Conservation (phyloP, 108 stramenopile genomes). For the Cylindrotheca fusiformis region DNA sequence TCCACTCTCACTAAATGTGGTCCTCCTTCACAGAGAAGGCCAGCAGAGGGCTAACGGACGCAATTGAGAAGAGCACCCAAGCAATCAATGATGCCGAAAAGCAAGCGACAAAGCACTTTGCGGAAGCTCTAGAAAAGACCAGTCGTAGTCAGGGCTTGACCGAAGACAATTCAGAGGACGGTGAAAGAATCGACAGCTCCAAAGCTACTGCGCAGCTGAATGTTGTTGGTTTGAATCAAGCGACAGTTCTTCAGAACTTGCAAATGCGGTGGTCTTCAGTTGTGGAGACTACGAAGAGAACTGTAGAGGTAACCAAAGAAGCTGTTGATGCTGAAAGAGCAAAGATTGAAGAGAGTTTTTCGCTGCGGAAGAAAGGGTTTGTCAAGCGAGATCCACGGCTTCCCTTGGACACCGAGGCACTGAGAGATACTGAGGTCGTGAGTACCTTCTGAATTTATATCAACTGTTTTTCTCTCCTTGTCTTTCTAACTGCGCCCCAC, state of each 20-base stretch:
- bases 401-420: constrained; percentile 66
- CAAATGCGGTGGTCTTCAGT: constrained; percentile 41
- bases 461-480: too few relatives aligned
- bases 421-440: constrained; percentile 81
- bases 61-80: constrained; percentile 47
- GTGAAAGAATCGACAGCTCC: background rate
- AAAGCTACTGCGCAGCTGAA: background rate
- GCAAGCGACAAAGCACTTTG: constrained; percentile 13
- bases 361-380: constrained; percentile 11
- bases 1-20: too few relatives aligned
- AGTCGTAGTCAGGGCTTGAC: constrained; percentile 16
- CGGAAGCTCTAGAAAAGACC: constrained; percentile 44
- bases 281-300: constrained; percentile 32
- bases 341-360: constrained; percentile 26
- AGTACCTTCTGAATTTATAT: too few relatives aligned
- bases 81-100: constrained; percentile 24
- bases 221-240: constrained; percentile 2
- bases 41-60: constrained; percentile 26
- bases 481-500: too few relatives aligned
- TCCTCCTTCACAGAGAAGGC: constrained; percentile 23
- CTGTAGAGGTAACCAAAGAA: constrained; percentile 27
- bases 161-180: background rate
- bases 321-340: constrained; percentile 41
- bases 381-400: constrained; percentile 50
- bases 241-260: constrained; percentile 26